These are phyloP conservation scores for Forsythia suspensa DNA, from an alignment of 257 asterid species.

Conservation along the genomic window DNA sequence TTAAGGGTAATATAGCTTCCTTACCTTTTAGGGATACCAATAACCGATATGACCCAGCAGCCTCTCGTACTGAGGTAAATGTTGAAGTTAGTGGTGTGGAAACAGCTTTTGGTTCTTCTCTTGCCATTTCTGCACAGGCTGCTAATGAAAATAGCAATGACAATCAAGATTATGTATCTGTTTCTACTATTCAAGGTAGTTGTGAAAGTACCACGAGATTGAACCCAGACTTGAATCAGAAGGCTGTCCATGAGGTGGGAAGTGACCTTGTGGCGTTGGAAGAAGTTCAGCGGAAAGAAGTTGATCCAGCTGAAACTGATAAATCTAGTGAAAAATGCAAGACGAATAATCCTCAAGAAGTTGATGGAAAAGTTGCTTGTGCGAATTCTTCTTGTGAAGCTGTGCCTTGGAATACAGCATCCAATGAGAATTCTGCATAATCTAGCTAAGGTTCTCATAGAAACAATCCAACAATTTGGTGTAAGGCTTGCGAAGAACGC, in stretches of 20 bases:
- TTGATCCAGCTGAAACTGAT: conserved; percentile 6
- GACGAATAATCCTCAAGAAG: background rate
- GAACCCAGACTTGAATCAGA: conserved; percentile 6
- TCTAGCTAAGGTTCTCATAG: conserved; percentile 5
- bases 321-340: conserved; percentile 7
- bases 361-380: conserved; percentile 27
- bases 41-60: background rate
- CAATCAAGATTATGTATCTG: conserved; percentile 1
- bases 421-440: conserved; percentile 13
- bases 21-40: background rate
- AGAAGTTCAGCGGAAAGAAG: background rate
- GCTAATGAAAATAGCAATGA: background rate
- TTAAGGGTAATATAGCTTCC: background rate
- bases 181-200: background rate
- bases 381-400: conserved; percentile 16
- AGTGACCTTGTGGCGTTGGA: background rate
- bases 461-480: background rate
- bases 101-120: background rate
- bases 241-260: conserved; percentile 6
- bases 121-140: conserved; percentile 7
- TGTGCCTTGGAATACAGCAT: conserved; percentile 4
- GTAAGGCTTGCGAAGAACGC: no score
- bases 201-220: background rate
- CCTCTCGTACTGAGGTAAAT: background rate
- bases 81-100: background rate